Percentiles rank a stretch among this genome's conserved stretches.
phyloP scores from a whole-genome alignment of 1,284 basidiomycete species.

The Neonothopanus nambi region DNA sequence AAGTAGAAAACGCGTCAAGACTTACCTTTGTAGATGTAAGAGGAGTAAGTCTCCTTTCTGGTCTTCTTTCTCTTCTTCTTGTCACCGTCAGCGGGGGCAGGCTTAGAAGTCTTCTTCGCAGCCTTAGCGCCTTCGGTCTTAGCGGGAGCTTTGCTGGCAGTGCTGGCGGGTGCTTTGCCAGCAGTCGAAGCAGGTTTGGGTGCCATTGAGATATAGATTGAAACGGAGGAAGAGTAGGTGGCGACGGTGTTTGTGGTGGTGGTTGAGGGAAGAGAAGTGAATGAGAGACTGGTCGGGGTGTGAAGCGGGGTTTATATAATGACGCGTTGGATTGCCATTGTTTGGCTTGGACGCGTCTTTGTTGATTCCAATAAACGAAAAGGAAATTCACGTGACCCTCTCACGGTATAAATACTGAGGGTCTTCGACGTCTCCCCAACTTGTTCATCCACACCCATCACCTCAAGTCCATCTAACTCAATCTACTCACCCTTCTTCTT shows the following conservation, averaged over 20 bases:
- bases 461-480: conserved; percentile 15
- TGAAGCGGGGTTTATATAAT: conserved; percentile 53
- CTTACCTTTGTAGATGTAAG: conserved; percentile 92
- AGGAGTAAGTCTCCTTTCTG: conserved; percentile 90
- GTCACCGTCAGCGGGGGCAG: conserved; percentile 16
- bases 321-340: conserved; percentile 28
- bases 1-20: conserved; percentile 17
- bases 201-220: conserved; percentile 52
- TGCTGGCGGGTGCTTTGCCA: conserved; percentile 80
- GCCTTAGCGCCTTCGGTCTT: conserved; percentile 75
- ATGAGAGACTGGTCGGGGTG: conserved; percentile 70
- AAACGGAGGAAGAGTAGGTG: conserved; percentile 15
- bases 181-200: conserved; percentile 83
- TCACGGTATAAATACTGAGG: conserved; percentile 37
- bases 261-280: conserved; percentile 47
- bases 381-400: conserved; percentile 36
- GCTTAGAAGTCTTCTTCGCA: conserved; percentile 72
- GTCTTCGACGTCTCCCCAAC: conserved; percentile 4
- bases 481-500: conserved; percentile 17
- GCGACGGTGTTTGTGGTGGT: conserved; percentile 22
- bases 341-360: conserved; percentile 34
- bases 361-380: conserved; percentile 20
- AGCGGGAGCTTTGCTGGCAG: conserved; percentile 75
- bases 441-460: conserved; percentile 19
- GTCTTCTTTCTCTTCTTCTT: conserved; percentile 92